These are phyloP conservation scores for Vaccinium myrtillus DNA, from an alignment of 148 eudicot genomes.

Conservation along the genomic window DNA sequence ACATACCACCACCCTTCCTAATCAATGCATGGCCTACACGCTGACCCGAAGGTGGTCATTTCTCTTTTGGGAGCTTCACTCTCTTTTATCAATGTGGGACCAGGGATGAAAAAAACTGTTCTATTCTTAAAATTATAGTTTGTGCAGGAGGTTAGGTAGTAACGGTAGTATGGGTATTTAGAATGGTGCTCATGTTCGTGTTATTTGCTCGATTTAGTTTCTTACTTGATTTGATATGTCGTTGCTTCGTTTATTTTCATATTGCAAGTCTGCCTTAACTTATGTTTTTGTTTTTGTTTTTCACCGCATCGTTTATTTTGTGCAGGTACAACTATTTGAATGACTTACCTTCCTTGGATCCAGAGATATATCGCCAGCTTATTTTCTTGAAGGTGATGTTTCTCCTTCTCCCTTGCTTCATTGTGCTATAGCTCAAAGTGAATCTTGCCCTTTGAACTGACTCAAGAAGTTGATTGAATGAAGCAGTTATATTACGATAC, in stretches of 20 bases:
- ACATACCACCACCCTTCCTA: no score
- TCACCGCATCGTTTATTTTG: not conserved
- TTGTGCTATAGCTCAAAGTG: not conserved
- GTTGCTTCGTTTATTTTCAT: not conserved
- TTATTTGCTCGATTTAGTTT: not conserved
- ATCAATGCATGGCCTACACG: no score
- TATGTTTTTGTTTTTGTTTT: not conserved
- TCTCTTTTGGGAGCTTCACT: no score
- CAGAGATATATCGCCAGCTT: slow-evolving; percentile 94
- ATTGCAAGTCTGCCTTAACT: not conserved
- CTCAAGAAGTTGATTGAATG: not conserved
- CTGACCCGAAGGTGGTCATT: no score
- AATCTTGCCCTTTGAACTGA: not conserved
- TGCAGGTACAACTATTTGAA: slow-evolving; percentile 87
- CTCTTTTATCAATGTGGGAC: no score
- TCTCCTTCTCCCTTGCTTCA: slow-evolving; percentile 8
- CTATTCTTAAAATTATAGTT: not conserved
- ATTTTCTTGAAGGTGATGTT: slow-evolving; percentile 75
- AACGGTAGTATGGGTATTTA: not conserved
- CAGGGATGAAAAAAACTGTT: no score
- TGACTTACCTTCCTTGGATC: slow-evolving; percentile 95
- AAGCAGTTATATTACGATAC: not conserved
- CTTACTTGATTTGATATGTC: not conserved
- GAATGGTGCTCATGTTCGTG: not conserved
- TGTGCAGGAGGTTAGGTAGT: no score